These are phyloP conservation scores for Aspergillus sp. DNA, from an alignment of 2,329 filamentous ascomycete genomes.

Conservation along the genomic window DNA sequence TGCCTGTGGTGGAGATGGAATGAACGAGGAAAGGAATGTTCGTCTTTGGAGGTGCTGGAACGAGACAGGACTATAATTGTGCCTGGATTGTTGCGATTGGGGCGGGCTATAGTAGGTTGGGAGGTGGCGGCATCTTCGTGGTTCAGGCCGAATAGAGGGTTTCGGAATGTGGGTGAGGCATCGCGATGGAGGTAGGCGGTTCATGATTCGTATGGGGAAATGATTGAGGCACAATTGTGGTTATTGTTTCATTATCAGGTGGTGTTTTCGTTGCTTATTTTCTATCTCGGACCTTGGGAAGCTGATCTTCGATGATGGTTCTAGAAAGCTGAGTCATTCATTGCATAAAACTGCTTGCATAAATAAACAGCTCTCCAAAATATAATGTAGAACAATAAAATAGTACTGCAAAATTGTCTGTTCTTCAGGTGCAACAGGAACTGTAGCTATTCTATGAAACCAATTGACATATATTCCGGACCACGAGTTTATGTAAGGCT, in stretches of 20 bases:
- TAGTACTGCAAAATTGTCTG: no score
- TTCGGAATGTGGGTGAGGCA: neutral
- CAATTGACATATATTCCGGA: no score
- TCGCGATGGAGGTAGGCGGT: conserved; percentile 1
- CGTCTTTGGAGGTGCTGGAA: conserved; percentile 12
- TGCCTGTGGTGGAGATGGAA: conserved; percentile 29
- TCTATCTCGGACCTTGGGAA: neutral
- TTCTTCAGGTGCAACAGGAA: no score
- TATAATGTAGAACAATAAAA: neutral
- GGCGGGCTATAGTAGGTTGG: neutral
- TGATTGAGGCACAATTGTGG: neutral
- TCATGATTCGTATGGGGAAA: conserved; percentile 2
- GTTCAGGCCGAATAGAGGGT: neutral
- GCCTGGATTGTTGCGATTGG: neutral
- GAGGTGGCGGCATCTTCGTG: neutral
- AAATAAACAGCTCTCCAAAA: neutral
- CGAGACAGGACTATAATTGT: neutral
- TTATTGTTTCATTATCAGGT: conserved; percentile 2
- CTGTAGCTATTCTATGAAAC: no score
- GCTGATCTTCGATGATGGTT: conserved; percentile 3
- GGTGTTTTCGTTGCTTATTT: neutral
- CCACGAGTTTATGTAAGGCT: no score
- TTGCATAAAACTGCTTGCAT: neutral
- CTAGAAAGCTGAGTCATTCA: conserved; percentile 2
- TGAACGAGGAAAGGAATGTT: conserved; percentile 28